These are phyloP conservation scores for Hypoxylon cercidicola DNA, from an alignment of 495 filamentous ascomycete species.

Conservation along the genomic window DNA sequence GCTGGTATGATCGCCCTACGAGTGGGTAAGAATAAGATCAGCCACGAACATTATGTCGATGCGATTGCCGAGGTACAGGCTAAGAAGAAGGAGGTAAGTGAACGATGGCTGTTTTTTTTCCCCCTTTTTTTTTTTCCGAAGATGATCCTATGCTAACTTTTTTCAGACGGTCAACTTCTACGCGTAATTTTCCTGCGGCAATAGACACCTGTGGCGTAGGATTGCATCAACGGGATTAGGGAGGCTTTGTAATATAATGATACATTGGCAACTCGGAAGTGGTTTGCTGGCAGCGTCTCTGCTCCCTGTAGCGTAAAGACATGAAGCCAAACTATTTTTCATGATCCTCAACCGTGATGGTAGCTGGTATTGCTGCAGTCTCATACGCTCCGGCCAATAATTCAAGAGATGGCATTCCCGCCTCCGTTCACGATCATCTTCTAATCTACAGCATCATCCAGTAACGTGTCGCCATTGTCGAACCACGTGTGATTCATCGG, in stretches of 20 bases:
- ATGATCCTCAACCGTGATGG: not conserved
- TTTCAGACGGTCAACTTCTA: slow-evolving; percentile 68
- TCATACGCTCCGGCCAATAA: too few species aligned
- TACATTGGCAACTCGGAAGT: slow-evolving; percentile 18
- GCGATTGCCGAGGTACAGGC: slow-evolving; percentile 96
- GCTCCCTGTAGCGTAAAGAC: not conserved
- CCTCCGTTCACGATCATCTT: too few species aligned
- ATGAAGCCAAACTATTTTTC: not conserved
- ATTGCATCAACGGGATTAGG: slow-evolving; percentile 21
- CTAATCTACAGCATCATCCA: too few species aligned
- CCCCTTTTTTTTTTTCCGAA: not conserved
- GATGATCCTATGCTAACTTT: slow-evolving; percentile 44
- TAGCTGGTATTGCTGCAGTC: not conserved
- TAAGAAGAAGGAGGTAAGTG: slow-evolving; percentile 91
- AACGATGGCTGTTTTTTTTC: not conserved
- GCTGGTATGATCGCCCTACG: slow-evolving; percentile 98
- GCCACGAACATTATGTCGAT: slow-evolving; percentile 99
- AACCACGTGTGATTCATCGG: too few species aligned
- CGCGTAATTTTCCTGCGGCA: slow-evolving; percentile 56
- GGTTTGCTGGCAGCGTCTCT: slow-evolving; percentile 8
- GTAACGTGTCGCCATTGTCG: too few species aligned
- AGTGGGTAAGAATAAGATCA: slow-evolving; percentile 91
- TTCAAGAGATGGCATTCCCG: too few species aligned
- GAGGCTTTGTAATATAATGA: slow-evolving; percentile 38
- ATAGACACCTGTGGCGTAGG: slow-evolving; percentile 23